phyloP scores from a whole-genome alignment of 495 filamentous ascomycete genomes.

The Cryomyces minteri region DNA sequence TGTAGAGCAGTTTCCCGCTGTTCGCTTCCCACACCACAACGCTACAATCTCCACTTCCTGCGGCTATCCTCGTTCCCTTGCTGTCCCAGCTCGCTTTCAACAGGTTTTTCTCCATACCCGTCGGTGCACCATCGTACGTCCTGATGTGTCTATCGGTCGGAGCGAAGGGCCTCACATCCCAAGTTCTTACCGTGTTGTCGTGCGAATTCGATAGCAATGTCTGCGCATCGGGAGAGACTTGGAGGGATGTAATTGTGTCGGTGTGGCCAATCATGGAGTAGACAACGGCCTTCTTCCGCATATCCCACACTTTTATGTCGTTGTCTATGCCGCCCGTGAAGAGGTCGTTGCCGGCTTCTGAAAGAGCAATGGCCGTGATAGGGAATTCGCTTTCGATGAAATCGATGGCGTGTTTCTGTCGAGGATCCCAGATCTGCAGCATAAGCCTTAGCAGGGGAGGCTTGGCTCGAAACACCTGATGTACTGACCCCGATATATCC shows the following conservation, averaged over 20 bases:
- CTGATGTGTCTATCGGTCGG: slow-evolving; percentile 65
- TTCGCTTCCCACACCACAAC: slow-evolving; percentile 79
- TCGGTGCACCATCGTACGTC: slow-evolving; percentile 75
- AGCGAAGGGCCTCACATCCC: slow-evolving; percentile 93
- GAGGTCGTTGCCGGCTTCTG: slow-evolving; percentile 87
- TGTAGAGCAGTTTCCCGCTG: slow-evolving; percentile 74
- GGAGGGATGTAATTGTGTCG: slow-evolving; percentile 80
- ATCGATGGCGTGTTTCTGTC: slow-evolving; percentile 74
- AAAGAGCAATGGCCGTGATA: slow-evolving; percentile 74
- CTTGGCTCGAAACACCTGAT: background rate
- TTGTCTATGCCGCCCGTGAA: slow-evolving; percentile 94
- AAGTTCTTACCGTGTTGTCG: slow-evolving; percentile 83
- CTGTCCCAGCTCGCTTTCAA: slow-evolving; percentile 80
- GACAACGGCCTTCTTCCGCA: slow-evolving; percentile 72
- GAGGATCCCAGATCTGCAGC: slow-evolving; percentile 73
- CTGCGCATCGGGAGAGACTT: slow-evolving; percentile 82
- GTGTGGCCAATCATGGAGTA: slow-evolving; percentile 81
- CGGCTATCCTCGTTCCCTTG: slow-evolving; percentile 70
- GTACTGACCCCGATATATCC: slow-evolving; percentile 55
- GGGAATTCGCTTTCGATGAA: slow-evolving; percentile 86
- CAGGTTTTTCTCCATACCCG: slow-evolving; percentile 82
- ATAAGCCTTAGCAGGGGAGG: background rate
- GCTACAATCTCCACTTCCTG: slow-evolving; percentile 77
- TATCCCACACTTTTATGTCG: slow-evolving; percentile 92
- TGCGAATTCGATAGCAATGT: slow-evolving; percentile 81